Evolutionary conservation across 208 protist species (phyloP), one percentile per base, ranked within the genome.

Genomic region (Acanthamoeba sp.): DNA sequence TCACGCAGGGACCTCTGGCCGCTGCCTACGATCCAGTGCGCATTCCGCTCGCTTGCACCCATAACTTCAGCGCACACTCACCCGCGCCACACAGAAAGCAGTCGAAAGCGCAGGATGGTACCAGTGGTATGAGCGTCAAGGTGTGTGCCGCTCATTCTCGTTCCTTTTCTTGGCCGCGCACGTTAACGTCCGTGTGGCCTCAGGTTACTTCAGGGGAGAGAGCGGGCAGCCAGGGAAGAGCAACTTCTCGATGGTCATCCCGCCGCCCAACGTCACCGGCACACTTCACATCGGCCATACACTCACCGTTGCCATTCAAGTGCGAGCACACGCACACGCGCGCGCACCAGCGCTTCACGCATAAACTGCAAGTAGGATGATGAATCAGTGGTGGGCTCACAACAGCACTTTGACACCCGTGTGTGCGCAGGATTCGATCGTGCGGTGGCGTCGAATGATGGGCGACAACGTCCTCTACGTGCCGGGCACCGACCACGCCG

Each of bases 221-320:
- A 45, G 27, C 27, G 69, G 38, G 18, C n/a, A 20, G 9, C 69
- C 36, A 22, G n/a, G 5, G 27, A 14, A 14, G 45, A 6, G 5
- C 45, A 45, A 48, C 34, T 99, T 99, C 95, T 97, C 99, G 22
- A 99, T 99, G 93, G 97, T 99, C 34, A 98, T 99, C 45, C 99
- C 99, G 71, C 99, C 99, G 76, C 99, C 99, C 22, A 99, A 99
- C 95, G 99, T 99, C 40, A 99, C 99, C 10, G 99, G 99, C 24
- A 96, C 97, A 59, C 97, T 99, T 22, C 99, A 99, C 96, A 96
- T 99, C 38, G 99, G 99, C 36, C 99, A 99, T 96, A 99, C 99
- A 20, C 97, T 99, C 24, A 99, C 99, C 3, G 95, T 93, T 66
- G 40, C 92, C 59, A 95, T 97, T 22, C 98, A 99, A 97, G 99